phyloP scores from a whole-genome alignment of 208 protist genomes.

The Entamoeba invadens region DNA sequence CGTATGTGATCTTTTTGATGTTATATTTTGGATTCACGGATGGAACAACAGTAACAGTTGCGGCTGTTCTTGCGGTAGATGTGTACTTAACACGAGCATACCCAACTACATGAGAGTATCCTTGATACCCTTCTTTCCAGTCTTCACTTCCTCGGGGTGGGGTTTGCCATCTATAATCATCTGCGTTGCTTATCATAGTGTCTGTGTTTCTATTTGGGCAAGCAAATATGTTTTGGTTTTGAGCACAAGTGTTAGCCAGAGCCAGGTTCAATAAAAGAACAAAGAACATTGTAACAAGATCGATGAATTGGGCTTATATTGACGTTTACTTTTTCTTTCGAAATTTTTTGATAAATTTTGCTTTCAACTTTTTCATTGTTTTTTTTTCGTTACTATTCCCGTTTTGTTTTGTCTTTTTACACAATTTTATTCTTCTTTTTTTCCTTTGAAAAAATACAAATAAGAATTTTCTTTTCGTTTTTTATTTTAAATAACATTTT shows the following conservation, averaged over 20 bases:
- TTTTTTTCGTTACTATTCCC: too few relatives aligned
- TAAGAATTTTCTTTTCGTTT: too few relatives aligned
- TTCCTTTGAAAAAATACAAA: too few relatives aligned
- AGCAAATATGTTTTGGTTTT: conserved; percentile 29
- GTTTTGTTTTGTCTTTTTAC: too few relatives aligned
- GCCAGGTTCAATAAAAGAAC: background rate
- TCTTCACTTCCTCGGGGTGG: background rate
- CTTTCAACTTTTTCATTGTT: too few relatives aligned
- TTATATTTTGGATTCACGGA: background rate
- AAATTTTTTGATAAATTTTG: too few relatives aligned
- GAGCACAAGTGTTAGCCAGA: background rate
- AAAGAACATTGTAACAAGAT: too few relatives aligned
- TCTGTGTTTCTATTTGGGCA: background rate
- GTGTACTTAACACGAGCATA: background rate
- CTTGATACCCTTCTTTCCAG: background rate
- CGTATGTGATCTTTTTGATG: conserved; percentile 19
- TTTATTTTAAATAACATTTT: too few relatives aligned
- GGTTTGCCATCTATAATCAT: background rate
- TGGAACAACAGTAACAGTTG: background rate
- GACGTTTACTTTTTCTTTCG: too few relatives aligned
- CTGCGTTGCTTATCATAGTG: background rate
- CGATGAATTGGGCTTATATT: too few relatives aligned
- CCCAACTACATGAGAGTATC: too few relatives aligned
- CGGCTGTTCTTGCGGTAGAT: background rate
- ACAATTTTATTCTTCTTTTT: too few relatives aligned